phyloP scores from a whole-genome alignment of 2,329 filamentous ascomycete species.

The Xylaria sp. region DNA sequence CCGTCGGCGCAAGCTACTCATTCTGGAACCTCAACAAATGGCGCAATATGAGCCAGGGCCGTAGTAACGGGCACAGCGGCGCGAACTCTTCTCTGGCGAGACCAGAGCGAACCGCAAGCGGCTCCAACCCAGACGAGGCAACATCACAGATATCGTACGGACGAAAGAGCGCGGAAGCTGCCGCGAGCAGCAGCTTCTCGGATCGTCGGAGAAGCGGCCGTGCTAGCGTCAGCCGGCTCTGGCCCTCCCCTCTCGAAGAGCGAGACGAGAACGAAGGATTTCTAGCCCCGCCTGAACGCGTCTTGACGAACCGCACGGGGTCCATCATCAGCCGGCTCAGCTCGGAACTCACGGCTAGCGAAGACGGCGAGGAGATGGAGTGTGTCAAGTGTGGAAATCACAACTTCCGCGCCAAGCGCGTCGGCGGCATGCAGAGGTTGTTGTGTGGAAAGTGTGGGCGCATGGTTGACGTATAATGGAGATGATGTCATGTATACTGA shows the following conservation, averaged over 20 bases:
- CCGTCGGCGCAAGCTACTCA: constrained; percentile 54
- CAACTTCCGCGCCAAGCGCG: constrained; percentile 70
- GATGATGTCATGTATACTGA: not conserved
- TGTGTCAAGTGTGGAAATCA: constrained; percentile 69
- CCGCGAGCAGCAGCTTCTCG: not conserved
- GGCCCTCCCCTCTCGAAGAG: constrained; percentile 32
- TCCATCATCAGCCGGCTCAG: constrained; percentile 66
- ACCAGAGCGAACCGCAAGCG: constrained; percentile 35
- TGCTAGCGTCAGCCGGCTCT: constrained; percentile 26
- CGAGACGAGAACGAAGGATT: constrained; percentile 31
- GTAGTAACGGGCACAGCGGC: not conserved
- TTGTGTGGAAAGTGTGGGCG: constrained; percentile 68
- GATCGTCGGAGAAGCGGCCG: constrained; percentile 40
- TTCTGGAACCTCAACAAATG: constrained; percentile 70
- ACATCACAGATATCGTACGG: constrained; percentile 32
- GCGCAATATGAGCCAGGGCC: constrained; percentile 50
- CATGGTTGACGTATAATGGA: constrained; percentile 34
- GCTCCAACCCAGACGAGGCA: constrained; percentile 24
- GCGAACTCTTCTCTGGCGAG: constrained; percentile 10
- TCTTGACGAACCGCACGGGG: constrained; percentile 40
- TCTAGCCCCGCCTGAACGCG: constrained; percentile 33
- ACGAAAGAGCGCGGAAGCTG: constrained; percentile 37
- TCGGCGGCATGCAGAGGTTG: constrained; percentile 63
- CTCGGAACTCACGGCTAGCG: constrained; percentile 59
- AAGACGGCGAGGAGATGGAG: constrained; percentile 59